These are phyloP conservation scores for Gossypium anomalum DNA, from an alignment of 345 rosid genomes.

Conservation along the genomic window DNA sequence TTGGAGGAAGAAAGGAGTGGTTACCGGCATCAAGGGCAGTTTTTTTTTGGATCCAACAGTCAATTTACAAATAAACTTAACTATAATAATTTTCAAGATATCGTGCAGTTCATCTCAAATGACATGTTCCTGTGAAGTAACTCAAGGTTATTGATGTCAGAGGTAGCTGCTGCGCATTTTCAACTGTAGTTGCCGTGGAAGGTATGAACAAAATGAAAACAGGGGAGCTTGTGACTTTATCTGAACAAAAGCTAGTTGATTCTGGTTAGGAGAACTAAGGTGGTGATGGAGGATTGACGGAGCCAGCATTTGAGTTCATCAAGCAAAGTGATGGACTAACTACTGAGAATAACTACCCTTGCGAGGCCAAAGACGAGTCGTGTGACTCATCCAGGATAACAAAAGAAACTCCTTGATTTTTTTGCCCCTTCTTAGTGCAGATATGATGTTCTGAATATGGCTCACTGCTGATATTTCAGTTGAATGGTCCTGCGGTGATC, in stretches of 20 bases:
- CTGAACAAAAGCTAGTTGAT: constrained; percentile 37
- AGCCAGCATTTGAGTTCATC: constrained; percentile 34
- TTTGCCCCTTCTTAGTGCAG: no score
- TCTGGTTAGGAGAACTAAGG: constrained; percentile 28
- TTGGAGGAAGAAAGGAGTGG: constrained; percentile 41
- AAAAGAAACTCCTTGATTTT: not conserved
- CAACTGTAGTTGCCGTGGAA: constrained; percentile 37
- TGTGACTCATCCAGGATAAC: constrained; percentile 41
- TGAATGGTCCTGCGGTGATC: constrained; percentile 32
- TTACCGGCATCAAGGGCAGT: constrained; percentile 29
- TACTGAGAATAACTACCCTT: constrained; percentile 44
- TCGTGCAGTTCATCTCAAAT: not conserved
- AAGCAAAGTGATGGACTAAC: constrained; percentile 39
- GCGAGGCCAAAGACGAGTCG: constrained; percentile 34
- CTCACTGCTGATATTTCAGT: constrained; percentile 7
- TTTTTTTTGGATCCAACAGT: not conserved
- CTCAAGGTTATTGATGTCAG: not conserved
- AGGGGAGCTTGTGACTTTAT: constrained; percentile 28
- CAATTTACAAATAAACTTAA: not conserved
- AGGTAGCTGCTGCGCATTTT: constrained; percentile 44
- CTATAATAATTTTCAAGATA: not conserved
- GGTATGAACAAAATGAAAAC: constrained; percentile 43
- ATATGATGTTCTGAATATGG: not conserved
- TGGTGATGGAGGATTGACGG: constrained; percentile 36
- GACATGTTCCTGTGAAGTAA: not conserved